These are phyloP conservation scores for Russula ochroleuca DNA, from an alignment of 768 basidiomycete genomes.

Conservation along the genomic window DNA sequence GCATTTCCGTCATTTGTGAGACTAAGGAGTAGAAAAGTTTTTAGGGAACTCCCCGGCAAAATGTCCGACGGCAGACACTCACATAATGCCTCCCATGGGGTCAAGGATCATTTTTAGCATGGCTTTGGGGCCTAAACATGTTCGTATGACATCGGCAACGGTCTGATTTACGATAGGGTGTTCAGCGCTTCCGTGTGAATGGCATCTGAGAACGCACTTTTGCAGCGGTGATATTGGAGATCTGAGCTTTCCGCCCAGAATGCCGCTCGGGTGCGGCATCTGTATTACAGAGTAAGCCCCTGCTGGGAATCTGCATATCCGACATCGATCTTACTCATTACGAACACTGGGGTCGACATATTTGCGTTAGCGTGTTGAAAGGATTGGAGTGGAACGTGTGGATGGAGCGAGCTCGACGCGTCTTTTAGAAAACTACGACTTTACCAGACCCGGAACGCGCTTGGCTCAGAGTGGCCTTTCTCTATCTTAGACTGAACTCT, in stretches of 20 bases:
- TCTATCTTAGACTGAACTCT: not conserved
- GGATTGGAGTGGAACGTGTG: not conserved
- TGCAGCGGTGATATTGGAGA: conserved; percentile 94
- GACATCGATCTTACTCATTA: conserved; percentile 56
- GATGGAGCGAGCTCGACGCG: not conserved
- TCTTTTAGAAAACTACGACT: not conserved
- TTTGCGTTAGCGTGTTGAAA: conserved; percentile 15
- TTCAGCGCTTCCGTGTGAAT: conserved; percentile 9
- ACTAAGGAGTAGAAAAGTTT: conserved; percentile 39
- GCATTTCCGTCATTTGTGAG: conserved; percentile 99
- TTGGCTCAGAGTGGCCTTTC: not conserved
- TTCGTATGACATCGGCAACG: conserved; percentile 95
- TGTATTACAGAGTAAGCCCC: conserved; percentile 34
- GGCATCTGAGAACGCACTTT: conserved; percentile 53
- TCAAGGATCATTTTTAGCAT: conserved; percentile 99
- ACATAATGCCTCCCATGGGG: conserved; percentile 99
- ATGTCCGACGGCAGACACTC: conserved; percentile 31
- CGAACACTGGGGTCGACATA: conserved; percentile 67
- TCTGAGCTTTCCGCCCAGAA: conserved; percentile 91
- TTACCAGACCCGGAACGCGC: not conserved
- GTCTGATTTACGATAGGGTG: conserved; percentile 48
- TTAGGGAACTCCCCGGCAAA: not conserved
- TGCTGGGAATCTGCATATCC: not conserved
- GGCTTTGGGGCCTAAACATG: conserved; percentile 94
- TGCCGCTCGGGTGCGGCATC: conserved; percentile 94